Evolutionary conservation across 208 protist species (phyloP), one percentile per base, ranked within the genome.

Genomic region (Crithidia sp.): DNA sequence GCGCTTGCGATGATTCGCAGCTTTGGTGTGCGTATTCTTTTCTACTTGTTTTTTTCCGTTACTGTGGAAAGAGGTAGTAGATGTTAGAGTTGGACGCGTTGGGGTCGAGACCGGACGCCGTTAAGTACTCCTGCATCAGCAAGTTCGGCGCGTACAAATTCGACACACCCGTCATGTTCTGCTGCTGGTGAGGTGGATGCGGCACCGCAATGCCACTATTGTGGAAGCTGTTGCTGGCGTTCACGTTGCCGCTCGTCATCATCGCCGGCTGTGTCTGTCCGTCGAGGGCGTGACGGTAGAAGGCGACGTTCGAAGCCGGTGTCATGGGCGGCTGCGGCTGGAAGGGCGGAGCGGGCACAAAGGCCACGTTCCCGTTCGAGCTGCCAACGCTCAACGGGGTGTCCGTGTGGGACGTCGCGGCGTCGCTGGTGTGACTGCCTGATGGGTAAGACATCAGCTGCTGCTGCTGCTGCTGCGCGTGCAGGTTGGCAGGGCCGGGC

Each of bases 61-160:
- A 54, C 28, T 57, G 47, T 9, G 62, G 59, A 5, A 71, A 60
- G 16, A 77, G 54, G 50, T 71, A 77, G 57, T 66, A 77, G 8
- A 77, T 39, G 57, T 77, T 77, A 3, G 71, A 62, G 49, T 58
- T 58, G 49, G 71, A 71, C 12, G 41, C 49, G 10, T 44, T 77
- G 2, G 64, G 64, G 36, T 77, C 71, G 13, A 67, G 14, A 4
- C 49, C 62, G 10, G n/a, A 13, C 2, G 62, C 64, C 10, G 60
- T 52, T 14, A 77, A 19, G 40, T 77, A 77, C 44, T 77, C 71
- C 13, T 71, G 64, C 54, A 70, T 47, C 47, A 43, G n/a, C 50
- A 67, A 3, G 49, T 57, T 67, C 28, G 45, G 37, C 49, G 50
- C 50, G 62, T 57, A 67, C 62, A 57, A 14, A 37, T 36, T 67